These are phyloP conservation scores for Tuber umbilicatum DNA, from an alignment of 495 filamentous ascomycete genomes.

Conservation along the genomic window DNA sequence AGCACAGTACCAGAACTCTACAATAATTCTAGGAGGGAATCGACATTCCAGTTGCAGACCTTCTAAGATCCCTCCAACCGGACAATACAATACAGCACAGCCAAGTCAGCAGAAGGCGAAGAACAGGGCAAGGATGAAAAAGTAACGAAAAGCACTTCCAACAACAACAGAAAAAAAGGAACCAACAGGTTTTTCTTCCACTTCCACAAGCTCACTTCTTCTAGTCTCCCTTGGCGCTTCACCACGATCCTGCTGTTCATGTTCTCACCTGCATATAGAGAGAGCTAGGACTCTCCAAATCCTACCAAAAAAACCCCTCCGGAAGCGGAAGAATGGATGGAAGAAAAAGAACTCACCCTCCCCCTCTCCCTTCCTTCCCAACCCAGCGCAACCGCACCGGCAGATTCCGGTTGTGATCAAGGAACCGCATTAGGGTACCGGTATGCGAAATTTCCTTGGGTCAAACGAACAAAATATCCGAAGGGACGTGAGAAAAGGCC, in stretches of 20 bases:
- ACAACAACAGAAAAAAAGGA: not conserved
- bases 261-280: not conserved
- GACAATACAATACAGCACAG: not conserved
- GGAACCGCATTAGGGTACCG: not conserved
- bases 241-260: constrained; percentile 4
- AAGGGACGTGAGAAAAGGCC: not conserved
- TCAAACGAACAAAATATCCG: not conserved
- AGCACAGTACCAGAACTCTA: not conserved
- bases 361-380: not conserved
- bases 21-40: not conserved
- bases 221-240: not conserved
- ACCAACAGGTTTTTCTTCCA: not conserved
- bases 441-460: not conserved
- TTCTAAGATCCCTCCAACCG: not conserved
- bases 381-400: not conserved
- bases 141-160: not conserved
- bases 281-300: not conserved
- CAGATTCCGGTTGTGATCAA: not conserved
- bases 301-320: not conserved
- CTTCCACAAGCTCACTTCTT: not conserved
- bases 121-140: not conserved
- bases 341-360: not conserved
- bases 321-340: not conserved
- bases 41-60: not conserved
- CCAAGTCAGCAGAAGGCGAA: not conserved